A percentile compares a stretch with the other conserved stretches of the same genome.
Evolutionary conservation across 2,329 filamentous ascomycete species (phyloP).

Genomic region (Penicillium corylophilum): DNA sequence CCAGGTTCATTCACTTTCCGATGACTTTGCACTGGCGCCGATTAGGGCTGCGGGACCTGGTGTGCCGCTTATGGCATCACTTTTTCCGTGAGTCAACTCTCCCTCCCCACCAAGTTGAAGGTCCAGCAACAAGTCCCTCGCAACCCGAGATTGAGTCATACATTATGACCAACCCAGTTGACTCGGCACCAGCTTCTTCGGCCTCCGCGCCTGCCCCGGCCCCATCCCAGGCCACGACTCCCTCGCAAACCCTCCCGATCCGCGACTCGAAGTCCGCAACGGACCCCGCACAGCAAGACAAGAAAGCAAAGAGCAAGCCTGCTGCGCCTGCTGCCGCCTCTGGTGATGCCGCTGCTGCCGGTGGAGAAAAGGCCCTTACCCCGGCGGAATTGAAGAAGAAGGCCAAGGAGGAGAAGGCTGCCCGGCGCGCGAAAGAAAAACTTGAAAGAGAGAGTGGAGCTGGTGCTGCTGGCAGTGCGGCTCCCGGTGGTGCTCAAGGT

Average conservation of each 20-base stretch:
- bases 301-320: conserved; percentile 27
- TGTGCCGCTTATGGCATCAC: conserved; percentile 37
- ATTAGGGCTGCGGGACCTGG: conserved; percentile 28
- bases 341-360: conserved; percentile 22
- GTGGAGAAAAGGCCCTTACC: conserved; percentile 38
- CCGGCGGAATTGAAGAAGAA: conserved; percentile 80
- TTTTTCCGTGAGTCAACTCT: conserved; percentile 34
- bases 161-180: conserved; percentile 29
- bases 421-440: conserved; percentile 72
- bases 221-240: conserved; percentile 19
- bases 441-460: conserved; percentile 50
- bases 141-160: conserved; percentile 19
- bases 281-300: conserved; percentile 22
- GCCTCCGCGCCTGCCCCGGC: conserved; percentile 18
- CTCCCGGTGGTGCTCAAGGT: conserved; percentile 34
- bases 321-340: conserved; percentile 22
- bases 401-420: conserved; percentile 88
- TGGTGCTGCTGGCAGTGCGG: conserved; percentile 39
- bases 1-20: not conserved
- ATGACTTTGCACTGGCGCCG: conserved; percentile 12
- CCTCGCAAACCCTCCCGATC: conserved; percentile 25
- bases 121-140: conserved; percentile 23
- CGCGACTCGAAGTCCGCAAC: conserved; percentile 25
- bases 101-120: conserved; percentile 30
- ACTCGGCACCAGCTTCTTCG: conserved; percentile 19